Percentiles rank a stretch among this genome's conserved stretches.
phyloP scores from a whole-genome alignment of 2,329 filamentous ascomycete species.

The Ophiostoma angusticollis region DNA sequence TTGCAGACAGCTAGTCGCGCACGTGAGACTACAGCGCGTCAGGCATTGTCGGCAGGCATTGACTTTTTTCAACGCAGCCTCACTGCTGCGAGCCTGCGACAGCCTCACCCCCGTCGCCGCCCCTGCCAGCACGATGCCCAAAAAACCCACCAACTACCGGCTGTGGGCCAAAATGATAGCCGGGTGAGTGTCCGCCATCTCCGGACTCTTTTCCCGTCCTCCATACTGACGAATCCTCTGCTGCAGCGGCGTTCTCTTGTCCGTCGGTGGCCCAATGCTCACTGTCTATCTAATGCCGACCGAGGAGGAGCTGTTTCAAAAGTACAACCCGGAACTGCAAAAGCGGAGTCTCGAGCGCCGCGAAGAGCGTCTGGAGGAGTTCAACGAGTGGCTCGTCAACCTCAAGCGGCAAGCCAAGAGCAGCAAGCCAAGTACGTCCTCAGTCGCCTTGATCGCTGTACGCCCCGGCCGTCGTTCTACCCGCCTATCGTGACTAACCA shows the following conservation, averaged over 20 bases:
- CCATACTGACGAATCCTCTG: conserved; percentile 9
- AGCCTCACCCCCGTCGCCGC: background rate
- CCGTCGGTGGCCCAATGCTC: conserved; percentile 74
- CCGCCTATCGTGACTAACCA: conserved; percentile 8
- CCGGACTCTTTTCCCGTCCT: too few relatives aligned
- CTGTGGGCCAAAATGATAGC: conserved; percentile 57
- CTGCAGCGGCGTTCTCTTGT: conserved; percentile 54
- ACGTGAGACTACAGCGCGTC: too few relatives aligned
- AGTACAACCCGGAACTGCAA: conserved; percentile 91
- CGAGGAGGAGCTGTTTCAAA: conserved; percentile 83
- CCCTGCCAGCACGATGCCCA: conserved; percentile 5
- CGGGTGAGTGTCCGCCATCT: conserved; percentile 38
- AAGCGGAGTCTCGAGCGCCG: conserved; percentile 72
- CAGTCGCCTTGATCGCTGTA: background rate
- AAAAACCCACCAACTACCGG: conserved; percentile 39
- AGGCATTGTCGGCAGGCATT: too few relatives aligned
- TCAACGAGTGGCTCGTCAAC: conserved; percentile 72
- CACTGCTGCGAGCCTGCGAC: too few relatives aligned
- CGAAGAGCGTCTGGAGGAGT: conserved; percentile 66
- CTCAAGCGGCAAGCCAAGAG: conserved; percentile 85
- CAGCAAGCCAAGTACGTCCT: conserved; percentile 69
- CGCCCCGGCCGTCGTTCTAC: background rate
- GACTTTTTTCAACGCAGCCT: too few relatives aligned
- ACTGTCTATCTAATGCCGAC: conserved; percentile 69
- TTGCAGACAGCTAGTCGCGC: too few relatives aligned